Conservation (phyloP, 106 monocot genomes). For the Apostasia ramifera region DNA sequence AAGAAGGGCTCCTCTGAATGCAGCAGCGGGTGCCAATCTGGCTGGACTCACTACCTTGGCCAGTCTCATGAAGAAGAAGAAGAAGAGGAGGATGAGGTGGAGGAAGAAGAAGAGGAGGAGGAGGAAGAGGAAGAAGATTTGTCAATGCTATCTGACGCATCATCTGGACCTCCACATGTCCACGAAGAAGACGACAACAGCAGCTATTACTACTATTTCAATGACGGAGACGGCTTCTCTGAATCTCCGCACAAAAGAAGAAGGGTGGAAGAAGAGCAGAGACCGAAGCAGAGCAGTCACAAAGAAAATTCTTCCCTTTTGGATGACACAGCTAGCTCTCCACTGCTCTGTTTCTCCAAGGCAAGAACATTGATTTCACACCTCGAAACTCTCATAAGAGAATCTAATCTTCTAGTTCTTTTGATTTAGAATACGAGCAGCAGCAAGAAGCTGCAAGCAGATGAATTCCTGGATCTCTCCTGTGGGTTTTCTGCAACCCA, state of each 20-base stretch:
- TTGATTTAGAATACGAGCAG: background rate
- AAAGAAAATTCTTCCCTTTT: constrained; percentile 16
- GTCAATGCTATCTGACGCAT: constrained; percentile 95
- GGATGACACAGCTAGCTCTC: constrained; percentile 87
- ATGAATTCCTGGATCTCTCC: constrained; percentile 47
- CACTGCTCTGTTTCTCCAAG: constrained; percentile 33
- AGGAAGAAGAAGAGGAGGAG: constrained; percentile 18
- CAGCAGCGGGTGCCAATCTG: constrained; percentile 88
- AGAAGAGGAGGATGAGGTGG: background rate
- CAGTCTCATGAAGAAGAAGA: constrained; percentile 15
- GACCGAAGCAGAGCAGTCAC: constrained; percentile 1
- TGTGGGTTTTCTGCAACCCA: constrained; percentile 79
- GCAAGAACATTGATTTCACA: background rate
- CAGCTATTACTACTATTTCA: constrained; percentile 4
- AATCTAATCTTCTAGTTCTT: background rate
- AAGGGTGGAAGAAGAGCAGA: constrained; percentile 16
- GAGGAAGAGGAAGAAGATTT: constrained; percentile 71
- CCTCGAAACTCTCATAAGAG: no score
- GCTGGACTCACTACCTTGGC: constrained; percentile 85
- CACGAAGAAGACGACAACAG: constrained; percentile 19
- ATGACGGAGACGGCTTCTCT: constrained; percentile 1
- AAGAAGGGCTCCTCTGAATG: constrained; percentile 33
- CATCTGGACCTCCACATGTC: constrained; percentile 82
- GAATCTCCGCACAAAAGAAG: constrained; percentile 28
- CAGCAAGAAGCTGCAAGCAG: constrained; percentile 15